Conservation (phyloP, 2,329 filamentous ascomycete genomes). For the Fusarium globosum region DNA sequence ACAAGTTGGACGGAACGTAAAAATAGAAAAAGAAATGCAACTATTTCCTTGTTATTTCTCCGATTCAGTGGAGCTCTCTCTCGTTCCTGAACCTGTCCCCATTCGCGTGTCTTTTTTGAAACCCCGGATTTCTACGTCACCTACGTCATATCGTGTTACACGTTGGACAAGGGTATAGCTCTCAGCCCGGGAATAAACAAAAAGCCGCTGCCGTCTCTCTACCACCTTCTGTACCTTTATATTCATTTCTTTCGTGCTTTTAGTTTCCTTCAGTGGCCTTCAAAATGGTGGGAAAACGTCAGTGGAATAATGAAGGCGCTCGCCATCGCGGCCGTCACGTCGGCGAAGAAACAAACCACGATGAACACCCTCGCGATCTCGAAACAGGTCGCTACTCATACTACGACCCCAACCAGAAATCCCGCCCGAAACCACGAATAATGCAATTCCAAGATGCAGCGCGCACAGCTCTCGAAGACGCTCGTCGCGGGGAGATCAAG, state of each 20-base stretch:
- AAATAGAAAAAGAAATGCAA: conserved; percentile 7
- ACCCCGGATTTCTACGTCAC: conserved; percentile 32
- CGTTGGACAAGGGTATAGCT: neutral
- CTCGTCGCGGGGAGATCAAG: conserved; percentile 48
- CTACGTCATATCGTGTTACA: conserved; percentile 28
- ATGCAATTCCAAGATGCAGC: conserved; percentile 55
- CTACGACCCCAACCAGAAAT: neutral
- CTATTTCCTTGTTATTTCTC: conserved; percentile 29
- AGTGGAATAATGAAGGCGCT: conserved; percentile 10
- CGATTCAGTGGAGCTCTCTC: conserved; percentile 16
- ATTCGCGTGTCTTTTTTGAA: conserved; percentile 13
- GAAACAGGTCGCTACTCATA: conserved; percentile 27
- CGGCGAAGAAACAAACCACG: conserved; percentile 17
- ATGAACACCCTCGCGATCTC: conserved; percentile 38
- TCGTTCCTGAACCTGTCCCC: conserved; percentile 27
- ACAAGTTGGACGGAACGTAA: neutral
- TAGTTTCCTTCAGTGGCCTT: neutral
- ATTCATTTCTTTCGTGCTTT: neutral
- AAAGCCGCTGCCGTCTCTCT: neutral
- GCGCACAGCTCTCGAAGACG: conserved; percentile 46
- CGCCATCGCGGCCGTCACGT: conserved; percentile 20
- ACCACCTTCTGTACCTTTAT: too few species aligned
- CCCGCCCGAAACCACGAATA: conserved; percentile 32
- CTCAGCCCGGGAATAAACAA: conserved; percentile 15
- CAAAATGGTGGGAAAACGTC: conserved; percentile 41